phyloP scores from a whole-genome alignment of 129 eudicot species.

The Escallonia rubra region DNA sequence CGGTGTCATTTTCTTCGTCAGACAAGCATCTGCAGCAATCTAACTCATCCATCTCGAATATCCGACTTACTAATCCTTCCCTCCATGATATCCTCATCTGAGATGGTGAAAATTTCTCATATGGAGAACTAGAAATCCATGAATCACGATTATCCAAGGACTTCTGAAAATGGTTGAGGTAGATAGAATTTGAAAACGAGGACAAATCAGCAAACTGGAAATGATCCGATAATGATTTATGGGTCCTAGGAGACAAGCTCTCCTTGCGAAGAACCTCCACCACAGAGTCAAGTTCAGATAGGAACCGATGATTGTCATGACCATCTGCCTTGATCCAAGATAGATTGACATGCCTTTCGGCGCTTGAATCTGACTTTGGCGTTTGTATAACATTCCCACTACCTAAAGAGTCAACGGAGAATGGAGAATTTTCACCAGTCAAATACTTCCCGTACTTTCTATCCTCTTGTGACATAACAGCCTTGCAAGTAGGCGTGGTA shows the following conservation, averaged over 20 bases:
- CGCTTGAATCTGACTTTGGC: constrained; percentile 61
- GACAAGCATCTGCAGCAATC: constrained; percentile 79
- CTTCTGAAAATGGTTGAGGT: constrained; percentile 15
- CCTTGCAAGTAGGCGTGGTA: constrained; percentile 12
- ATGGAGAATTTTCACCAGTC: constrained; percentile 34
- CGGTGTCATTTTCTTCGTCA: constrained; percentile 65
- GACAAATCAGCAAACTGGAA: constrained; percentile 26
- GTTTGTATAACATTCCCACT: constrained; percentile 76
- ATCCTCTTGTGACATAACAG: constrained; percentile 17
- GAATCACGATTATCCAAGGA: constrained; percentile 32
- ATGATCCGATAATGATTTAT: constrained; percentile 41
- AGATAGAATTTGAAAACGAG: constrained; percentile 22
- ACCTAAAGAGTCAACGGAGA: constrained; percentile 39
- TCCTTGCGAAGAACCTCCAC: constrained; percentile 24
- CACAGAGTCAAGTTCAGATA: constrained; percentile 38
- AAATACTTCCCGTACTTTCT: constrained; percentile 9
- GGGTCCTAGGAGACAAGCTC: constrained; percentile 40
- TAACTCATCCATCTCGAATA: constrained; percentile 58
- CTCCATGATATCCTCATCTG: constrained; percentile 75
- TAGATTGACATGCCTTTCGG: constrained; percentile 23
- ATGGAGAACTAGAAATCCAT: constrained; percentile 40
- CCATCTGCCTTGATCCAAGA: constrained; percentile 29
- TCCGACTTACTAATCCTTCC: constrained; percentile 48
- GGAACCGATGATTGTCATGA: constrained; percentile 12
- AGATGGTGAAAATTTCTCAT: constrained; percentile 43